A percentile compares a stretch with the other conserved stretches of the same genome.
phyloP scores from a whole-genome alignment of 2,329 filamentous ascomycete species.

The Aureobasidium sp. region DNA sequence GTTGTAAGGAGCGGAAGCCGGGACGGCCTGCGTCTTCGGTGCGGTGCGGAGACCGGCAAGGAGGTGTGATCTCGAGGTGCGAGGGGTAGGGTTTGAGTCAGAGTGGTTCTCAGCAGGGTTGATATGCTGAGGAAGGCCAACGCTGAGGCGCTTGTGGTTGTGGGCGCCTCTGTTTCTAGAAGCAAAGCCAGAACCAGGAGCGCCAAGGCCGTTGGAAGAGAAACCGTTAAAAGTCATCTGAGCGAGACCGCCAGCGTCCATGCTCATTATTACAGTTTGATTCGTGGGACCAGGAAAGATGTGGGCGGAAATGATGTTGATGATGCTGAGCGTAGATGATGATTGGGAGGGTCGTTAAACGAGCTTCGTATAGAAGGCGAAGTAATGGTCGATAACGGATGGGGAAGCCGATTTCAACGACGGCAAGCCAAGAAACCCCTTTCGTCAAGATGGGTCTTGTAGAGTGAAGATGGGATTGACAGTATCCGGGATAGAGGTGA shows the following conservation, averaged over 20 bases:
- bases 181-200: conserved; percentile 73
- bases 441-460: conserved; percentile 3
- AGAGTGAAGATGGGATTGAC: background rate
- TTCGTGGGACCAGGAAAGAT: conserved; percentile 17
- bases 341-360: conserved; percentile 11
- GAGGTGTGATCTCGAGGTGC: conserved; percentile 79
- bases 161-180: conserved; percentile 73
- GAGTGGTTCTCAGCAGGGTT: conserved; percentile 60
- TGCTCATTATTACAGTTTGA: conserved; percentile 39
- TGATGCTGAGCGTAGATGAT: background rate
- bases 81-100: conserved; percentile 68
- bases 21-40: conserved; percentile 73
- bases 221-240: conserved; percentile 88
- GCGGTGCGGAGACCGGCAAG: conserved; percentile 89
- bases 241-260: conserved; percentile 99
- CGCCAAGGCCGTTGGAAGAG: conserved; percentile 62
- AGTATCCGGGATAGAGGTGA: background rate
- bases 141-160: conserved; percentile 77
- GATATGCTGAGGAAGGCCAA: conserved; percentile 67
- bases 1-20: conserved; percentile 55
- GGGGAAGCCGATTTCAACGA: background rate
- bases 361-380: conserved; percentile 3
- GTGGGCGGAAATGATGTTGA: conserved; percentile 9
- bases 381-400: background rate
- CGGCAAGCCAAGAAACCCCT: conserved; percentile 1